Base-by-base conservation (phyloP, 352 stramenopile genomes). In the Globisporangium paddicum region DNA sequence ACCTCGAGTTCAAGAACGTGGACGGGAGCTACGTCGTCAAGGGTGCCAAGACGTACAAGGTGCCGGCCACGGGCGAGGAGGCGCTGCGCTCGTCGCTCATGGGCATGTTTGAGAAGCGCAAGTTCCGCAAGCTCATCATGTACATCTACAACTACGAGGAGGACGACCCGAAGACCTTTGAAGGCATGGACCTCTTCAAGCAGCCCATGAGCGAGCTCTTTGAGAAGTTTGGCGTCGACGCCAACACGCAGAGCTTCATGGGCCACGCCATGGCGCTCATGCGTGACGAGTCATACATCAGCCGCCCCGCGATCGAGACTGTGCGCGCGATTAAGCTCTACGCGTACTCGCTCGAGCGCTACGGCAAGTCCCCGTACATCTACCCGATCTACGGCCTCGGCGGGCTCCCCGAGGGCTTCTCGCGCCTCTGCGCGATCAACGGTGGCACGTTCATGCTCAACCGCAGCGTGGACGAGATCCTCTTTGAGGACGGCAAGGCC, bases 401-500 rank as follows among this genome's bases (percentile, higher is more conserved):
- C 37, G 96, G 96, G 26, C 80, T 99, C 42, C 98, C 97, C 6
- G 97, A 99, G 77, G 97, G 96, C 56, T 99, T 99, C 75, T 99
- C 96, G 60, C 93, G 98, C 42, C 91, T 99, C 7, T 99, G 96
- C 66, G 97, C 97, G 19, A 98, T 99, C 73, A 95, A 99, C 78
- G 98, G 97, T 58, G 96, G 97, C 64, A 99, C 97, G 42, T 99
- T 99, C 71, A 99, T 99, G 97, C 87, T 99, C 26, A 98, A 99
- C 78, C 95, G 95, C 55, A 85, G 92, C 55, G 91, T 99, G 14
- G 88, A 96, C 53, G 88, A 97, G 71, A 87, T 98, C 46, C 66
- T 99, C 21, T 97, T 96, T 56, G 88, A 98, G 69, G 85, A 95
- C 50, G 95, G 93, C 56, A 86, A 97, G 66, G 96, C 96, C 2